Base-by-base conservation (phyloP, 106 monocot genomes). In the Acorus gramineus region DNA sequence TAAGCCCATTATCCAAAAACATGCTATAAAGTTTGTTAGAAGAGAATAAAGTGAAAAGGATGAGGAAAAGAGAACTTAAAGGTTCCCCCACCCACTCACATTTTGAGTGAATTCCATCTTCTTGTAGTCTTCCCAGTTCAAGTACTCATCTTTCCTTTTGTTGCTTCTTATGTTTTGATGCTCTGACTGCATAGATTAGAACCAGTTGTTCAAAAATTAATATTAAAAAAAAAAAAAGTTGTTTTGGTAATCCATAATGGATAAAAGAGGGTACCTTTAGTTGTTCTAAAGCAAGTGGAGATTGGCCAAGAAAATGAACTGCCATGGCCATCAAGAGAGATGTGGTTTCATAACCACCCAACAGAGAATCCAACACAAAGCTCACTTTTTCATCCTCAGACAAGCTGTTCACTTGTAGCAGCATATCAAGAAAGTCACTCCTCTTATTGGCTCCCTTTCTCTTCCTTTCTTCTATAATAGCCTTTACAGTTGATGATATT, bases 351-450 rank as follows among this genome's bases (percentile, higher is more conserved):
- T 28, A 28, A 28, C 28, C 28, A 28, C 28, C 28, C 28, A 28
- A 28, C 28, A 28, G 28, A 28, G 28, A 72, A 72, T 90, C 89
- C 53, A 90, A 60, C 59, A 90, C 80, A 73, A 90, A 90, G 75
- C 89, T 90, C 5, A 90, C 82, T 57, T 90, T 90, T 69, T 90
- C 89, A 42, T 90, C 89, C 52, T 85, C 89, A 64, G 76, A 82
- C 10, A 90, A 71, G 66, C 55, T 75, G 44, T 43, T 69, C 11
- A 53, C 60, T 56, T 79, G 78, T 4, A 90, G 68, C 4, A 90
- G 78, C 57, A 82, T 77, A 69, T 90, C 85, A 71, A 90, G 89
- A 66, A 90, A 90, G 53, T 85, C 82, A 47, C 63, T 76, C 56
- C 64, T 71, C 53, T 57, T 62, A 54, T 42, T 61, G 50, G 60